Base-by-base conservation (phyloP, 805 yeast genomes). In the Kodamaea hsintzibuensis region DNA sequence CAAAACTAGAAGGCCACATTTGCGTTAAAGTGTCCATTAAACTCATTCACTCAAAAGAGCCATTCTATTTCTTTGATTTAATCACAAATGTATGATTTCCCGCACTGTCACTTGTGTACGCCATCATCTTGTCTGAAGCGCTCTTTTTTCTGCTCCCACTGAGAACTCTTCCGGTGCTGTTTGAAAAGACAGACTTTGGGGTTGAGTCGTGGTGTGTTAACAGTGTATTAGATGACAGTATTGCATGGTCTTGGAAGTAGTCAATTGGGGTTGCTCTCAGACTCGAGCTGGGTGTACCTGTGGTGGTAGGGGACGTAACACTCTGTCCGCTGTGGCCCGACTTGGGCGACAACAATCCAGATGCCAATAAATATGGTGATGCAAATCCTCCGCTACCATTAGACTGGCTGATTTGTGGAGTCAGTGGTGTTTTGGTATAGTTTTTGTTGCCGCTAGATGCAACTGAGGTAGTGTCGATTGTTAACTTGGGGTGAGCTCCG, bases 321-420 rank as follows among this genome's bases (percentile, higher is more conserved):
- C 51, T 56, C 35, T 56, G 57, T 3, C 64, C 66, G 39, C 64
- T 61, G 17, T 52, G 55, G 4, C 64, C 67, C 57, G 63, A 64
- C 57, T 76, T 78, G 1, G 88, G 86, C 0, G 89, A 79, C 49
- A 80, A 63, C 30, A 82, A 62, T 1, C 89, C 89, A 0, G 88
- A 81, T 0, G 89, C 88, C 55, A 85, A 67, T 46, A 85, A 72
- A 59, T 84, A 87, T 1, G 91, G 91, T 6, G 91, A 85, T 0
- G 86, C 79, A 64, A 86, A 81, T 0, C 90, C 90, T 38, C 67
- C 64, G 45, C 61, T 62, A 22, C 44, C 50, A 7, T 59, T 42
- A 25, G 56, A 49, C 19, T 50, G 50, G 6, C 66, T 61, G 52
- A 38, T 62, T 35, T 72, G 77, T 1, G 79, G 75, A 0, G 81